These are phyloP conservation scores for Aspergillus eucalypticola DNA, from an alignment of 2,329 filamentous ascomycete genomes.

Conservation along the genomic window DNA sequence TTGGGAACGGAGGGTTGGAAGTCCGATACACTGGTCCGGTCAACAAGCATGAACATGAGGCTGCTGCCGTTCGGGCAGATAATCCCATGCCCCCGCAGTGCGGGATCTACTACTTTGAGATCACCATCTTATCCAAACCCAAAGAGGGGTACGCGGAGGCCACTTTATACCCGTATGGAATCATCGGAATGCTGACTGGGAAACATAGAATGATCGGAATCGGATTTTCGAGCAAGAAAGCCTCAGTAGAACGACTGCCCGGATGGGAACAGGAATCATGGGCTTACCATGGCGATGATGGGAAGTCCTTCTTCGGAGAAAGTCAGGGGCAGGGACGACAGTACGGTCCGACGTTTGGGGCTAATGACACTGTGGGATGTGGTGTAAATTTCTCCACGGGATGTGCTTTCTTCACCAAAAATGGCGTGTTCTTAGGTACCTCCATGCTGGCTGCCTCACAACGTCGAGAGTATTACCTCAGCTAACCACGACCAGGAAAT, in stretches of 20 bases:
- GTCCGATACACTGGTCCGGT: constrained; percentile 61
- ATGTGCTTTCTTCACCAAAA: constrained; percentile 66
- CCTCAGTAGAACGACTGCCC: constrained; percentile 60
- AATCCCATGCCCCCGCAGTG: constrained; percentile 84
- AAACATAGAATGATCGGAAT: constrained; percentile 49
- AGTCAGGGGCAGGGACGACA: constrained; percentile 55
- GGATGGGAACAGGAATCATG: constrained; percentile 68
- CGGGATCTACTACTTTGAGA: constrained; percentile 93
- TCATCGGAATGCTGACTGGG: constrained; percentile 13
- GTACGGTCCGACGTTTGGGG: constrained; percentile 62
- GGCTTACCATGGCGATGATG: constrained; percentile 68
- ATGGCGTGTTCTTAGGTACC: constrained; percentile 59
- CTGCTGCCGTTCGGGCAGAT: constrained; percentile 78
- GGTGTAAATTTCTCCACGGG: constrained; percentile 65
- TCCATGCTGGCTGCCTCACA: too few relatives aligned
- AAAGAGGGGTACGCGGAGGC: constrained; percentile 61
- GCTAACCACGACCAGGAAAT: constrained; percentile 53
- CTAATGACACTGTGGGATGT: constrained; percentile 63
- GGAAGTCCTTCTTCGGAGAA: constrained; percentile 62
- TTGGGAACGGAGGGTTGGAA: constrained; percentile 71
- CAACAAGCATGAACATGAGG: constrained; percentile 69
- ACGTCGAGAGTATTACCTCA: not conserved
- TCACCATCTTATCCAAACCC: constrained; percentile 64
- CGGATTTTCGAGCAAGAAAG: constrained; percentile 62
- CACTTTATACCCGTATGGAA: not conserved